phyloP scores from a whole-genome alignment of 805 yeast species.

The Suhomyces faveliae region DNA sequence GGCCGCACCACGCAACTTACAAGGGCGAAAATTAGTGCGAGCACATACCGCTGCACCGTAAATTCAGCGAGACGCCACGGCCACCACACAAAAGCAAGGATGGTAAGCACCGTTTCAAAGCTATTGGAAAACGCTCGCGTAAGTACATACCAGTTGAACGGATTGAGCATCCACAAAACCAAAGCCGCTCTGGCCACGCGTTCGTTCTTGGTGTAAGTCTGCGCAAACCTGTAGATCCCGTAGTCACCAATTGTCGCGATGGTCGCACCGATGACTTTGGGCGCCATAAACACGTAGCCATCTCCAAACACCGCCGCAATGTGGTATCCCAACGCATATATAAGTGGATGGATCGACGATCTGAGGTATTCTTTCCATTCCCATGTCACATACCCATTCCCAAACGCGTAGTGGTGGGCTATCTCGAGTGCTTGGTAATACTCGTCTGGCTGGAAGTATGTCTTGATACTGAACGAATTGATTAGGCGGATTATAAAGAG shows the following conservation, averaged over 20 bases:
- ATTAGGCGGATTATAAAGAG: slow-evolving; percentile 45
- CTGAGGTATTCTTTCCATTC: slow-evolving; percentile 83
- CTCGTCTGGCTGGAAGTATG: slow-evolving; percentile 96
- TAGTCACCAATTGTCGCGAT: slow-evolving; percentile 74
- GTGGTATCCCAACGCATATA: slow-evolving; percentile 52
- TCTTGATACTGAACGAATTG: slow-evolving; percentile 61
- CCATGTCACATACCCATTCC: slow-evolving; percentile 89
- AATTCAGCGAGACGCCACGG: slow-evolving; percentile 47
- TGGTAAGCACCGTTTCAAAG: slow-evolving; percentile 70
- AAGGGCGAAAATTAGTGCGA: slow-evolving; percentile 53
- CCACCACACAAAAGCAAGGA: slow-evolving; percentile 69
- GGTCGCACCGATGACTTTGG: slow-evolving; percentile 67
- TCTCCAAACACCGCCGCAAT: slow-evolving; percentile 17
- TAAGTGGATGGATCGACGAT: slow-evolving; percentile 74
- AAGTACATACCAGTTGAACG: slow-evolving; percentile 78
- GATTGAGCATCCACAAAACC: slow-evolving; percentile 54
- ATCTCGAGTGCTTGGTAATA: slow-evolving; percentile 92
- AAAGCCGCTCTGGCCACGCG: slow-evolving; percentile 43
- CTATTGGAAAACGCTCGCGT: slow-evolving; percentile 87
- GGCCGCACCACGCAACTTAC: slow-evolving; percentile 76
- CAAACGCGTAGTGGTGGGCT: slow-evolving; percentile 72
- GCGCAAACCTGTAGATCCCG: slow-evolving; percentile 50
- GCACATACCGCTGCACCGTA: slow-evolving; percentile 17
- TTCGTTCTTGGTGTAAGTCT: slow-evolving; percentile 31
- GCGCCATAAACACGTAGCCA: slow-evolving; percentile 26